Evolutionary conservation across 805 yeast species (phyloP), one percentile per base, ranked within the genome.

Genomic region (Diddensiella santjacobensis): DNA sequence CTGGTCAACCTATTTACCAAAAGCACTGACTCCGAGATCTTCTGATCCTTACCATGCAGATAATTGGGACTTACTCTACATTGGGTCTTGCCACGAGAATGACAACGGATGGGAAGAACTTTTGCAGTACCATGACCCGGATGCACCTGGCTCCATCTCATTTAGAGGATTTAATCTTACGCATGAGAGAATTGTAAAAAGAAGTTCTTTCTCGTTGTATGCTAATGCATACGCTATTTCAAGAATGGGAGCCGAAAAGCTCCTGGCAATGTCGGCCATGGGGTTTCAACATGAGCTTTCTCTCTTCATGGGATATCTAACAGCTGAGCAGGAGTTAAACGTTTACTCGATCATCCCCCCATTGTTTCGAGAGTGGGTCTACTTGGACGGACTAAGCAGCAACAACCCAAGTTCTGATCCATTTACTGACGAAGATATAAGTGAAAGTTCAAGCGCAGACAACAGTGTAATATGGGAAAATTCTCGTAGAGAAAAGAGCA

Each of bases 201-300:
- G 49, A n/a, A 24, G 44, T 22, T 30, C 48, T 22, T 6, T 8
- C 15, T 31, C 50, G 17, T 15, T 30, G 2, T 50, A 54, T 30
- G 46, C 55, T 15, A 50, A 45, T 10, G 54, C 54, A 2, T 51
- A 51, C 30, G 53, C 45, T 3, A 15, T 51, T 3, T 3, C 24
- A 3, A 47, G 23, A 17, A 11, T 5, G 18, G 55, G 52, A 15
- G 55, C 55, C 2, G 13, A 18, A 15, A 51, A 51, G 45, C 47
- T 51, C 13, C 44, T 51, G 3, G 37, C 49, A 3, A 22, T 51
- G 13, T 30, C 50, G 6, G 44, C 50, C 2, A 6, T 50, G 2
- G 54, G 50, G 33, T 22, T 40, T 11, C 30, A 48, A 17, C 3
- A 38, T 11, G 51, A 51, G 2, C 51, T 51, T 8, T 54, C 50